Evolutionary conservation across 352 stramenopile species (phyloP).

Genomic region (Pythium vanterpoolii): DNA sequence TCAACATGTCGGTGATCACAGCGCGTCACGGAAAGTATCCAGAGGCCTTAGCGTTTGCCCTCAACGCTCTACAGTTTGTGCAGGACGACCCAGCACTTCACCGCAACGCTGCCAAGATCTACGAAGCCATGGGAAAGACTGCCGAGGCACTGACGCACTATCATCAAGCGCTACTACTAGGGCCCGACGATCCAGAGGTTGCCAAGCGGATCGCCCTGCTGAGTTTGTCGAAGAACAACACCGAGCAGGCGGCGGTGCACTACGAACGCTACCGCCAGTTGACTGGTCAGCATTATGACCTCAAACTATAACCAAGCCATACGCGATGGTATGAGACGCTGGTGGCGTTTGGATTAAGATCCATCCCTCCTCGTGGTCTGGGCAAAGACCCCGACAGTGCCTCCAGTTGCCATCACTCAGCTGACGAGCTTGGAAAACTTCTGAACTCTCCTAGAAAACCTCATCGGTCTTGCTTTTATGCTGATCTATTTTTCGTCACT

Average conservation of each 20-base stretch:
- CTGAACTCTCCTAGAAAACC: neutral
- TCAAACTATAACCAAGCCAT: conserved; percentile 42
- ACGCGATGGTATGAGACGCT: too few relatives aligned
- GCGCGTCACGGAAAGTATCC: conserved; percentile 40
- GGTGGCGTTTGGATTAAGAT: neutral
- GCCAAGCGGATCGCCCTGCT: conserved; percentile 43
- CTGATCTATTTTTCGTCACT: neutral
- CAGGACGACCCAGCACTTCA: conserved; percentile 46
- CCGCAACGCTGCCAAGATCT: conserved; percentile 54
- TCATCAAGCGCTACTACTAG: conserved; percentile 32
- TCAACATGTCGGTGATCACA: conserved; percentile 53
- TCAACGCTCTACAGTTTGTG: conserved; percentile 34
- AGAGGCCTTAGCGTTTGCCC: conserved; percentile 39
- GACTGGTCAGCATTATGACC: conserved; percentile 50
- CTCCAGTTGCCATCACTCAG: neutral
- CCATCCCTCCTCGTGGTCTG: neutral
- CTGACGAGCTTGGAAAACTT: neutral
- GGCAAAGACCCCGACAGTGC: neutral
- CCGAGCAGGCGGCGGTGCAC: conserved; percentile 26
- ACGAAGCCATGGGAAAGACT: conserved; percentile 48
- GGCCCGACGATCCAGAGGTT: conserved; percentile 35
- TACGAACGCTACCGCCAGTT: conserved; percentile 47
- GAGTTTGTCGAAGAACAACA: conserved; percentile 32
- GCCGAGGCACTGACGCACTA: conserved; percentile 47
- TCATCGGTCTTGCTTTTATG: neutral